Base-by-base conservation (phyloP, 148 eudicot species). In the Drosera capensis region DNA sequence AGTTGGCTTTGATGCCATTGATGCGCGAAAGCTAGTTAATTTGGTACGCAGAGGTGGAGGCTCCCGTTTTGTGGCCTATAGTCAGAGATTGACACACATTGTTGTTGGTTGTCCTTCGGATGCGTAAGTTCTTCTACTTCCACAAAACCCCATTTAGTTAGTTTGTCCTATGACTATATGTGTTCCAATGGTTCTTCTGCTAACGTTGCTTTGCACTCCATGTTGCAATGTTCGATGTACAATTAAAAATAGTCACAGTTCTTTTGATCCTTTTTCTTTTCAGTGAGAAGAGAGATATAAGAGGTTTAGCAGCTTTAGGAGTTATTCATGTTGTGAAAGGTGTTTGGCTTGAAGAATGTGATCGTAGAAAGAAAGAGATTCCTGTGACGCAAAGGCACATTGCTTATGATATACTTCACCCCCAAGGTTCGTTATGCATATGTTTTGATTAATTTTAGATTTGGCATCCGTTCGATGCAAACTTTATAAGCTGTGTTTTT, bases 31-130 rank as follows among this genome's bases (percentile, higher is more conserved):
- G 60, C 68, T 92, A 48, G 85, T 85, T 52, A 68, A 64, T 57
- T 71, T 85, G 71, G 71, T 81, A 50, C 99, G 86, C 18, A 79
- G 62, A 68, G 99, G 99, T 39, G 99, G 95, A 59, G 99, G 95
- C 11, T 92, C 99, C 26, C 83, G 99, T 29, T 81, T 75, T 62
- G 76, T 86, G 83, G 72, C 78, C 40, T 67, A 68, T 52, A 70
- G 66, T 60, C 95, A 81, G 46, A 81, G 80, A 41, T 52, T 92
- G 76, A 92, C 99, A 7, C 95, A 92, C 45, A 63, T 85, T 45
- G 56, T 92, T 65, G 94, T 81, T 59, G 99, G 95, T 55, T 68
- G 61, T 50, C 95, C 87, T 2, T 92, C 94, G 34, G 95, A 81
- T 58, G 60, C n/a, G 99, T 92, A 74, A 75, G 92, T 45, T 40